Evolutionary conservation across 2,329 filamentous ascomycete species (phyloP).

Genomic region (Monosporascus sp.): DNA sequence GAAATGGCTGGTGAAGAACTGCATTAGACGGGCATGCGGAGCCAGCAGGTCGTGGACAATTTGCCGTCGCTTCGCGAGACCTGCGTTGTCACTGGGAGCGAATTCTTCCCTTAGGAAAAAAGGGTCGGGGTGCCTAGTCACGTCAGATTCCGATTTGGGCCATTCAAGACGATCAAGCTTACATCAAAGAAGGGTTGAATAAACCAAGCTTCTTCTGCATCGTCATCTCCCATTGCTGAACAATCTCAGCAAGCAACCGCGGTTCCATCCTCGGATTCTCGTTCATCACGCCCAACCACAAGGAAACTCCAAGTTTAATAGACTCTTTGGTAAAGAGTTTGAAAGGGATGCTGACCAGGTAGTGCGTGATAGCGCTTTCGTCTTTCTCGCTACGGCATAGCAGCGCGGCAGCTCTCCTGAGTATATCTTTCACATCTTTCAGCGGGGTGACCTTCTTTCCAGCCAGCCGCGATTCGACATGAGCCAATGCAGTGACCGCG

Average conservation of each 20-base stretch:
- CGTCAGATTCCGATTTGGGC: conserved; percentile 23
- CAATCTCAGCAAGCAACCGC: conserved; percentile 78
- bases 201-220: conserved; percentile 73
- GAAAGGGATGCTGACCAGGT: conserved; percentile 90
- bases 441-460: conserved; percentile 66
- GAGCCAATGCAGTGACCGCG: conserved; percentile 61
- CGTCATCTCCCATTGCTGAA: conserved; percentile 84
- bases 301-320: conserved; percentile 88
- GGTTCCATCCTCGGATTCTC: conserved; percentile 88
- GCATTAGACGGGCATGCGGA: conserved; percentile 78
- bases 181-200: conserved; percentile 68
- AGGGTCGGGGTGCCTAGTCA: conserved; percentile 65
- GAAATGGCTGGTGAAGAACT: conserved; percentile 92
- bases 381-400: conserved; percentile 74
- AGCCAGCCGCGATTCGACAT: conserved; percentile 66
- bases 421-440: conserved; percentile 70
- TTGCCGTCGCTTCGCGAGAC: conserved; percentile 70
- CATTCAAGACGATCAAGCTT: conserved; percentile 23
- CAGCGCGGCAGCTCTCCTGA: conserved; percentile 79
- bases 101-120: conserved; percentile 92
- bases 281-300: conserved; percentile 96
- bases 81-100: conserved; percentile 77
- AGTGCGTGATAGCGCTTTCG: conserved; percentile 74
- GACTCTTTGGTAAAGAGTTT: conserved; percentile 89
- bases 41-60: conserved; percentile 76